phyloP scores from a whole-genome alignment of 192 early-diverging fungal genomes.

The Chytriomyces confervae region DNA sequence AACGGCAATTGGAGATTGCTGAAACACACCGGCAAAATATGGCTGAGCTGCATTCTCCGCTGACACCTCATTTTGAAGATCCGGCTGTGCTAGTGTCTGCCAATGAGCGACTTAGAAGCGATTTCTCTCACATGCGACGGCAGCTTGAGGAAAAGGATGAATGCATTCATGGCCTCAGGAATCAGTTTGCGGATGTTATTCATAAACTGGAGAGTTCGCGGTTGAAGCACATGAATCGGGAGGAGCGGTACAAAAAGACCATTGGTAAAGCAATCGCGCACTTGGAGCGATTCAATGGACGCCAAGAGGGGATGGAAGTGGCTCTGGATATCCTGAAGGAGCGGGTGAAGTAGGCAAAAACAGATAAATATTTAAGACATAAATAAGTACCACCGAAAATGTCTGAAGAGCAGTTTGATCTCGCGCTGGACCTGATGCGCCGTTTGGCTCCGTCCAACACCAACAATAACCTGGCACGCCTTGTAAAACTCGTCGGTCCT shows the following conservation, averaged over 20 bases:
- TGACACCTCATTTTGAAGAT: slow-evolving; percentile 4
- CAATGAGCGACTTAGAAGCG: slow-evolving; percentile 22
- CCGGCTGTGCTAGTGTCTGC: slow-evolving; percentile 14
- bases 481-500: slow-evolving; percentile 78
- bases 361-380: neutral
- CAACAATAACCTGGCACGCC: slow-evolving; percentile 82
- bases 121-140: slow-evolving; percentile 15
- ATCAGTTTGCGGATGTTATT: slow-evolving; percentile 25
- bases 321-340: slow-evolving; percentile 24
- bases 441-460: slow-evolving; percentile 92
- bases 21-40: slow-evolving; percentile 11
- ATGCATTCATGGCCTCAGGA: slow-evolving; percentile 5
- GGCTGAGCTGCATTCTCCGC: slow-evolving; percentile 4
- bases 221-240: slow-evolving; percentile 19
- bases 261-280: slow-evolving; percentile 30
- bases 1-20: slow-evolving; percentile 16
- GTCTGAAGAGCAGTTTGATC: slow-evolving; percentile 67
- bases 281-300: slow-evolving; percentile 23
- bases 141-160: slow-evolving; percentile 26
- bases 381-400: neutral
- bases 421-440: slow-evolving; percentile 96
- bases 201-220: slow-evolving; percentile 12
- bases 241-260: slow-evolving; percentile 28
- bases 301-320: slow-evolving; percentile 16
- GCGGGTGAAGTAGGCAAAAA: neutral